phyloP scores from a whole-genome alignment of 768 basidiomycete genomes.

The Gymnopilus dilepis region DNA sequence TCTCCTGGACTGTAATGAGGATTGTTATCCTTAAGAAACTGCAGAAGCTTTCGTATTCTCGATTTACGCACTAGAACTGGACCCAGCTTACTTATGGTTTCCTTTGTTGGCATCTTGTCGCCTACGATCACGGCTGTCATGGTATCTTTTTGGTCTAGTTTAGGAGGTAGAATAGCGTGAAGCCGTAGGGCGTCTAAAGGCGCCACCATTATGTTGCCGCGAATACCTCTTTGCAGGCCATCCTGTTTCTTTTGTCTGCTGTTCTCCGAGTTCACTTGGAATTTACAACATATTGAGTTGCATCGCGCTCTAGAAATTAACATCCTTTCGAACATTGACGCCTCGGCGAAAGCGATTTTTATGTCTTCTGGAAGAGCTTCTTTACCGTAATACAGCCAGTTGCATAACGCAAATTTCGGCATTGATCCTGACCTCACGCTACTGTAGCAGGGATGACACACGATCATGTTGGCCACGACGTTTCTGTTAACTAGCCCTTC shows the following conservation, averaged over 20 bases:
- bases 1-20: background rate
- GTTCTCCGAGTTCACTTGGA: background rate
- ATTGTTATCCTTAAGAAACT: background rate
- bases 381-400: conserved; percentile 7
- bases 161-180: background rate
- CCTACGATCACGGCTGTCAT: background rate
- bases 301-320: background rate
- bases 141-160: background rate
- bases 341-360: background rate
- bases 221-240: background rate
- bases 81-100: background rate
- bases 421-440: background rate
- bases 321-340: background rate
- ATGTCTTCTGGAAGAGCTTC: background rate
- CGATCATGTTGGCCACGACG: background rate
- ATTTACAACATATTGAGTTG: background rate
- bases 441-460: background rate
- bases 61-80: background rate
- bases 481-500: background rate
- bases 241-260: background rate
- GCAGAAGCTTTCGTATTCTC: background rate
- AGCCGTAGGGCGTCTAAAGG: background rate
- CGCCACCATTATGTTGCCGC: background rate
- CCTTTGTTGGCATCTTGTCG: background rate
- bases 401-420: conserved; percentile 2